phyloP scores from a whole-genome alignment of 108 stramenopile species.

The Mediolabrus comicus region DNA sequence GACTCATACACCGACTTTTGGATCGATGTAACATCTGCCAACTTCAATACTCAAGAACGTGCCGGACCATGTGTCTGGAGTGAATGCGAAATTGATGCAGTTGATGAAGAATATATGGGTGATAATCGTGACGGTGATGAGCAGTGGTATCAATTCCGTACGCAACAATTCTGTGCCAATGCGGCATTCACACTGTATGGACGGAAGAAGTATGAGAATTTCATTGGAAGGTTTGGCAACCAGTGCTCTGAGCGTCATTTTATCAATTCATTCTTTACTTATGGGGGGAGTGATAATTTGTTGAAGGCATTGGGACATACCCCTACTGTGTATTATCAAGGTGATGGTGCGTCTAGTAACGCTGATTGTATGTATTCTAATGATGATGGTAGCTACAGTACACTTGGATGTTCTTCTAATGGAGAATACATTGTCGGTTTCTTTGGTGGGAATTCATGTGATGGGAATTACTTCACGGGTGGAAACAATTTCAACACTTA shows the following conservation, averaged over 20 bases:
- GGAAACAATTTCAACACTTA: constrained; percentile 28
- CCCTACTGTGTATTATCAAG: not conserved
- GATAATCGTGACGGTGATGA: constrained; percentile 27
- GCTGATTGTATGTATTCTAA: not conserved
- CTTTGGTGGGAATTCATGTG: constrained; percentile 35
- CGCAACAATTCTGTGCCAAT: constrained; percentile 53
- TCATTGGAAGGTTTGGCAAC: constrained; percentile 1
- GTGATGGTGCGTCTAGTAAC: constrained; percentile 11
- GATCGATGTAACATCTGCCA: too few relatives aligned
- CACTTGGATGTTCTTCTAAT: constrained; percentile 39
- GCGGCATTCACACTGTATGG: constrained; percentile 62
- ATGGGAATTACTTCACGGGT: constrained; percentile 35
- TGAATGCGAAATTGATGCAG: constrained; percentile 41
- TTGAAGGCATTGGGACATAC: constrained; percentile 16
- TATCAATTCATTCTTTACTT: constrained; percentile 67
- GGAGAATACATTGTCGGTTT: constrained; percentile 35
- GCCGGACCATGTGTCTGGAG: constrained; percentile 22
- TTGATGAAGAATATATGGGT: constrained; percentile 28
- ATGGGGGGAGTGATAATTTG: constrained; percentile 43
- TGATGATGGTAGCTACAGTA: constrained; percentile 17
- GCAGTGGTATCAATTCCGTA: constrained; percentile 61
- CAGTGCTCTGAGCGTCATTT: constrained; percentile 36
- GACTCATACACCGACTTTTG: too few relatives aligned
- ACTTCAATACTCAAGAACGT: too few relatives aligned
- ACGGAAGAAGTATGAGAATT: constrained; percentile 1